phyloP scores from a whole-genome alignment of 768 basidiomycete genomes.

The Pleurotus pulmonarius region DNA sequence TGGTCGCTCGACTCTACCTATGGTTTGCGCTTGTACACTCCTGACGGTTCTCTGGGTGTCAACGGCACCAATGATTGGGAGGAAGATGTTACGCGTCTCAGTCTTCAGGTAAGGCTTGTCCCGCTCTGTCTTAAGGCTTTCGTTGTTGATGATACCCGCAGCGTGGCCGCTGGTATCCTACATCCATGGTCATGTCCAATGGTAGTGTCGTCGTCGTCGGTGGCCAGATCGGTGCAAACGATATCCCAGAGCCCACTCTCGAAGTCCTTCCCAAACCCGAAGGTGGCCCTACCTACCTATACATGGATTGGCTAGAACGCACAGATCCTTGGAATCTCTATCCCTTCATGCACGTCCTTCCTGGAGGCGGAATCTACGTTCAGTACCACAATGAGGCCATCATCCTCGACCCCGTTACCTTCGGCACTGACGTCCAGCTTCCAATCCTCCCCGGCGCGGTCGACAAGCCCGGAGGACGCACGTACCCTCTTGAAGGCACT shows the following conservation, averaged over 20 bases:
- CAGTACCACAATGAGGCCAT: slow-evolving; percentile 82
- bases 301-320: slow-evolving; percentile 61
- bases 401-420: slow-evolving; percentile 62
- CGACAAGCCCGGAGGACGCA: slow-evolving; percentile 28
- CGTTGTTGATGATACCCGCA: slow-evolving; percentile 15
- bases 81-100: slow-evolving; percentile 54
- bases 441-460: slow-evolving; percentile 77
- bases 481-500: slow-evolving; percentile 2
- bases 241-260: slow-evolving; percentile 57
- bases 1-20: slow-evolving; percentile 69
- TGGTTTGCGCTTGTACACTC: slow-evolving; percentile 70
- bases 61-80: slow-evolving; percentile 80
- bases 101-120: slow-evolving; percentile 48
- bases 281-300: slow-evolving; percentile 57
- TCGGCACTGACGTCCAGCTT: slow-evolving; percentile 44
- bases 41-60: slow-evolving; percentile 61
- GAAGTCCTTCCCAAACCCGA: slow-evolving; percentile 66
- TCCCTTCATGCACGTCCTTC: slow-evolving; percentile 70
- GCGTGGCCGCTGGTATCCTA: slow-evolving; percentile 73
- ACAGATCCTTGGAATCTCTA: slow-evolving; percentile 82
- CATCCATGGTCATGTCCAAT: slow-evolving; percentile 64
- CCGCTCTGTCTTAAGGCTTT: too few species aligned
- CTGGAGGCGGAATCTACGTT: slow-evolving; percentile 52
- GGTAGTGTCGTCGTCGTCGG: slow-evolving; percentile 73
- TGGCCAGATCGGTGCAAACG: slow-evolving; percentile 71